A percentile compares a stretch with the other conserved stretches of the same genome.
These are phyloP conservation scores for Tetrapisispora iriomotensis DNA, from an alignment of 805 yeast species.

Conservation along the genomic window DNA sequence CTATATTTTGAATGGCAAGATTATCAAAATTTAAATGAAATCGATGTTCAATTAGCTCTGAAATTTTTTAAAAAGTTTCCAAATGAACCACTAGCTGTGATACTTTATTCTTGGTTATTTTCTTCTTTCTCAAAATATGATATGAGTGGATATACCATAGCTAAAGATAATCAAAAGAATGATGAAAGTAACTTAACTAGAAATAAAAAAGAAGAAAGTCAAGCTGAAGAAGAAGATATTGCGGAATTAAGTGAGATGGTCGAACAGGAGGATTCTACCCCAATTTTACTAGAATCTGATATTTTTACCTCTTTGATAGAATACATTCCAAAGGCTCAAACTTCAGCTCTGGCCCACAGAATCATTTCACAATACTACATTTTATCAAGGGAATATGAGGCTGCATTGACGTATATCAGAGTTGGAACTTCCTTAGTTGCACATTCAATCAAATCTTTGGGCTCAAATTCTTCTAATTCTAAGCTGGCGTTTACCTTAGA, in stretches of 20 bases:
- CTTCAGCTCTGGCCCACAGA: constrained; percentile 52
- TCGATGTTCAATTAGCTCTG: constrained; percentile 40
- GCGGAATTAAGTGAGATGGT: constrained; percentile 18
- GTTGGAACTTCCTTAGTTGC: constrained; percentile 50
- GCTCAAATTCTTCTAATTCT: constrained; percentile 41
- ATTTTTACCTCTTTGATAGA: constrained; percentile 41
- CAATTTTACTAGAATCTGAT: constrained; percentile 32
- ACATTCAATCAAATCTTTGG: constrained; percentile 36
- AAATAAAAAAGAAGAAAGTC: constrained; percentile 8
- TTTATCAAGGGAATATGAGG: constrained; percentile 51
- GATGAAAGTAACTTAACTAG: background rate
- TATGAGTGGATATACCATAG: constrained; percentile 14
- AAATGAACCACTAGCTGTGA: constrained; percentile 49
- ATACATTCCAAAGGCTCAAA: constrained; percentile 38
- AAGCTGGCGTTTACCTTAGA: constrained; percentile 51
- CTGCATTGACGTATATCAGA: constrained; percentile 50
- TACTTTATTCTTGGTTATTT: constrained; percentile 50
- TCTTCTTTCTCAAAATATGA: constrained; percentile 64
- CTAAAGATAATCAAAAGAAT: constrained; percentile 11
- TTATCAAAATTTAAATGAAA: constrained; percentile 36
- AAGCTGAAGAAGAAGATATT: constrained; percentile 12
- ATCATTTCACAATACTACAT: constrained; percentile 53
- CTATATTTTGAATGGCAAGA: constrained; percentile 69
- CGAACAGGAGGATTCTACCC: constrained; percentile 18
- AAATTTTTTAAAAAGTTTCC: constrained; percentile 49